Evolutionary conservation across 495 filamentous ascomycete genomes (phyloP).

Genomic region (Hypoxylon subgilvum): DNA sequence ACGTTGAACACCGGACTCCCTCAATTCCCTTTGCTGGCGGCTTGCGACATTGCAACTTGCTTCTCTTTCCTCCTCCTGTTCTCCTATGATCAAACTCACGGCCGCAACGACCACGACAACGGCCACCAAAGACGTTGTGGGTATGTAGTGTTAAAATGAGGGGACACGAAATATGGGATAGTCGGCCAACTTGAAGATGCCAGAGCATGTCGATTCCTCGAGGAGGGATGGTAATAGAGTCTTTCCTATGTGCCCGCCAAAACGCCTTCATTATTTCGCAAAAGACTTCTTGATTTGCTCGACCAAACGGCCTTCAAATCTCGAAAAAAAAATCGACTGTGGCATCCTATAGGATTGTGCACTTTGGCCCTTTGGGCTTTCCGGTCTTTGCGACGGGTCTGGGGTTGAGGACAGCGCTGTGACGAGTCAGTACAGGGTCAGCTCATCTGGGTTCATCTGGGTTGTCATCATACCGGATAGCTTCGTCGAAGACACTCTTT

Average conservation of each 20-base stretch:
- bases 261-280: constrained; percentile 41
- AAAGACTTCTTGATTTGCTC: constrained; percentile 35
- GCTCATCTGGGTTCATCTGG: background rate
- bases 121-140: constrained; percentile 35
- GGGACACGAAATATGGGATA: constrained; percentile 41
- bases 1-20: too few relatives aligned
- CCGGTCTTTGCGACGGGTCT: constrained; percentile 60
- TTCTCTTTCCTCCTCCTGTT: constrained; percentile 8
- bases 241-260: constrained; percentile 46
- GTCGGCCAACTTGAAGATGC: constrained; percentile 37
- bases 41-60: constrained; percentile 20
- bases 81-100: constrained; percentile 13
- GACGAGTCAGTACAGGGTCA: constrained; percentile 20
- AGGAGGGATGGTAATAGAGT: constrained; percentile 26
- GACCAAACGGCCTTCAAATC: constrained; percentile 33
- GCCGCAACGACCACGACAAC: constrained; percentile 27
- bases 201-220: constrained; percentile 39
- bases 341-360: constrained; percentile 69
- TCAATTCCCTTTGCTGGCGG: background rate
- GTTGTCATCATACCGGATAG: constrained; percentile 72
- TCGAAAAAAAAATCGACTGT: constrained; percentile 1
- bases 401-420: constrained; percentile 83
- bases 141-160: constrained; percentile 41
- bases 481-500: constrained; percentile 98
- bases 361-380: constrained; percentile 71